Evolutionary conservation across 75 land plant species (phyloP).

Genomic region (Larix kaempferi): DNA sequence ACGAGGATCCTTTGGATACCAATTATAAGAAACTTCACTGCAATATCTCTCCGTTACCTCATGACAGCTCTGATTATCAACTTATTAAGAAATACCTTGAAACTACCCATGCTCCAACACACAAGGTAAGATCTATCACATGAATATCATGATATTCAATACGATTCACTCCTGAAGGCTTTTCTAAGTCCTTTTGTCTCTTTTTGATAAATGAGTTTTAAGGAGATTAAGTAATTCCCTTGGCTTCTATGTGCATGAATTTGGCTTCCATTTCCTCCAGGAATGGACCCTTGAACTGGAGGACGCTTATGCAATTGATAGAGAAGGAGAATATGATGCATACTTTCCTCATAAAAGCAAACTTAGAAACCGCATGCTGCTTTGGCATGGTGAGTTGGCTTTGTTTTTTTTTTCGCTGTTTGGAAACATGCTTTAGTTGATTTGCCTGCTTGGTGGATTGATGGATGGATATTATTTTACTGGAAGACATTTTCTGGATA

Average conservation of each 20-base stretch:
- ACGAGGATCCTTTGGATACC: slow-evolving; percentile 80
- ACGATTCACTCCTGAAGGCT: neutral
- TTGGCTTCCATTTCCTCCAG: slow-evolving; percentile 21
- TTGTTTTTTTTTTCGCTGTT: neutral
- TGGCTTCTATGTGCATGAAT: neutral
- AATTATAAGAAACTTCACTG: slow-evolving; percentile 87
- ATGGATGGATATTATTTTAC: no score
- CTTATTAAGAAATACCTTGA: slow-evolving; percentile 79
- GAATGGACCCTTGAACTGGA: slow-evolving; percentile 92
- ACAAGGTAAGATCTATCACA: slow-evolving; percentile 53
- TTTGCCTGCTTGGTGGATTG: no score
- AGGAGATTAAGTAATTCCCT: neutral
- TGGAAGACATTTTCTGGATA: neutral
- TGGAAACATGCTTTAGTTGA: neutral
- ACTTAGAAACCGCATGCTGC: slow-evolving; percentile 80
- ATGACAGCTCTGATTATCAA: slow-evolving; percentile 78
- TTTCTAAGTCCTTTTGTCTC: neutral
- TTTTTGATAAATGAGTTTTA: neutral
- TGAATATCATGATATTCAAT: neutral
- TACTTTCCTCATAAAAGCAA: slow-evolving; percentile 55
- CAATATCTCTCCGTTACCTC: slow-evolving; percentile 67
- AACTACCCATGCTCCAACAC: slow-evolving; percentile 96
- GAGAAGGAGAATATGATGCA: slow-evolving; percentile 83
- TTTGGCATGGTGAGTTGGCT: slow-evolving; percentile 85
- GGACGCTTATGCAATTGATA: slow-evolving; percentile 86